phyloP scores from a whole-genome alignment of 2,329 filamentous ascomycete genomes.

The Tolypocladium sp. region DNA sequence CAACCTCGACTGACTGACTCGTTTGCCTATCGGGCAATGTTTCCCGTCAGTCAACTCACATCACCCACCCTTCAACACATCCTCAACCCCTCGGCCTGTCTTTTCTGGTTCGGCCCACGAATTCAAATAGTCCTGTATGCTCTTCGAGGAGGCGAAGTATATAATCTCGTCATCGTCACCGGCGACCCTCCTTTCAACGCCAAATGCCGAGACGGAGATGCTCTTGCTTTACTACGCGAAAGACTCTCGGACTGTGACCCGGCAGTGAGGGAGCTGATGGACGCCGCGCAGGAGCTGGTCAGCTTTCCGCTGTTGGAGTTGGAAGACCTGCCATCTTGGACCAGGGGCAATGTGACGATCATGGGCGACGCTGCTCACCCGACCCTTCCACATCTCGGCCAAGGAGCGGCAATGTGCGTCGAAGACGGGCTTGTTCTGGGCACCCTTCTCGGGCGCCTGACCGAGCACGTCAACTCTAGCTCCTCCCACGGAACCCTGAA shows the following conservation, averaged over 20 bases:
- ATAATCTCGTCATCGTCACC: constrained; percentile 5
- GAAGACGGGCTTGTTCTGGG: constrained; percentile 14
- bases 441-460: constrained; percentile 15
- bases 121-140: constrained; percentile 5
- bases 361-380: constrained; percentile 11
- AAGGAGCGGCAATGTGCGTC: constrained; percentile 15
- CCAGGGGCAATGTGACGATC: constrained; percentile 5
- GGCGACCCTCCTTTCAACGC: constrained; percentile 2
- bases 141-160: neutral
- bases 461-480: neutral
- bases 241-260: constrained; percentile 4
- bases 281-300: constrained; percentile 1
- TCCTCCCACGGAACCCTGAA: neutral
- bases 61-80: neutral
- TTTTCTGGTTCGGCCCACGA: constrained; percentile 4
- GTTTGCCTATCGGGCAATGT: constrained; percentile 6
- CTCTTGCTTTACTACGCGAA: neutral
- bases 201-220: neutral
- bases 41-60: constrained; percentile 1
- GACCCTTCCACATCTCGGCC: constrained; percentile 13
- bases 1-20: neutral
- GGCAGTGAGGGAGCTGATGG: constrained; percentile 2
- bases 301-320: constrained; percentile 5
- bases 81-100: neutral
- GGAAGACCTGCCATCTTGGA: constrained; percentile 3